Base-by-base conservation (phyloP, 345 rosid genomes). In the Citrus medica region DNA sequence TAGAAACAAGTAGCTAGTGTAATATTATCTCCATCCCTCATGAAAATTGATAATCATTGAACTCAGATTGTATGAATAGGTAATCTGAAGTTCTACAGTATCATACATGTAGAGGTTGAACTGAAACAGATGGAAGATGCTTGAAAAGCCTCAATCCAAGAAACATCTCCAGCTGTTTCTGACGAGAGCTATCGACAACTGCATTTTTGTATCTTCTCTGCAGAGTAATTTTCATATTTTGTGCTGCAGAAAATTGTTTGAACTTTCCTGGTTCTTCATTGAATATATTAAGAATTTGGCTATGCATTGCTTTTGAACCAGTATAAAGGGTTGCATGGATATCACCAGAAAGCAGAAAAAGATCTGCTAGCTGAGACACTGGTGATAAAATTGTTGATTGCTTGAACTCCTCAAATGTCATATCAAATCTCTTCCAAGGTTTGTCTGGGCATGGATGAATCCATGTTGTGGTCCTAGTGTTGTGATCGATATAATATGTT, bases 301-400 rank as follows among this genome's bases (percentile, higher is more conserved):
- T 92, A 82, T 96, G 99, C 98, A 96, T 96, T 53, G 97, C 99
- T 90, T 96, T 92, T 24, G 99, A 96, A 66, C 99, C 98, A 68
- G 99, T 92, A 85, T 96, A 94, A 24, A 96, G 99, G n/a, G 97
- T 96, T 60, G 99, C 99, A 81, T 94, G 98, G 80, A 92, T 90
- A 89, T 94, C 99, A 77, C 99, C 99, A 80, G 94, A 94, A 78
- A 94, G 91, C 81, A 96, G 88, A 78, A 96, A 96, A 84, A 96
- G 92, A 87, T 96, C 98, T 75, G 97, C 98, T 51, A 96, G 89
- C 88, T 89, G 93, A 77, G 97, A 87, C 27, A 96, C 91, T 35
- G 97, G 98, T 48, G 94, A 91, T 51, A 96, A 85, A 81, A 89
- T 94, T 71, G 98, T 96, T 70, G 99, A 88, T 78, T 83, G 86